Percentiles rank a stretch among this genome's conserved stretches.
phyloP scores from a whole-genome alignment of 176 grass and related monocot species.

The Musa schizocarpa region DNA sequence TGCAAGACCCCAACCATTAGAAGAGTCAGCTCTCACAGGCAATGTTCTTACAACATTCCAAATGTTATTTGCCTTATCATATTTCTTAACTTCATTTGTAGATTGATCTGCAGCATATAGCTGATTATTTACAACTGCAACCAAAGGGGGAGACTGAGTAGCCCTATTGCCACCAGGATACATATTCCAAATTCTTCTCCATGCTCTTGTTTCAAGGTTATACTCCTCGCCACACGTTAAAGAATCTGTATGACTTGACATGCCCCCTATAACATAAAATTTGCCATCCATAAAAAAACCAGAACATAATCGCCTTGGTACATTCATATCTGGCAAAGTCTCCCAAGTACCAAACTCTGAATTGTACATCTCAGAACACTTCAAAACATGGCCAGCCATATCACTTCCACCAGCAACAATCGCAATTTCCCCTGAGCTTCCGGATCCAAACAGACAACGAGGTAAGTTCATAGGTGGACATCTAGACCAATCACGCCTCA shows the following conservation, averaged over 20 bases:
- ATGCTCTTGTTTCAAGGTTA: conserved; percentile 54
- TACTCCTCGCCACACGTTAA: conserved; percentile 82
- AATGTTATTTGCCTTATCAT: conserved; percentile 65
- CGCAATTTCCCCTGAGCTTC: conserved; percentile 57
- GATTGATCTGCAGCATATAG: conserved; percentile 65
- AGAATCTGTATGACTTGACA: conserved; percentile 42
- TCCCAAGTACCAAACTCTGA: conserved; percentile 56
- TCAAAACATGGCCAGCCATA: conserved; percentile 45
- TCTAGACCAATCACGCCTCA: conserved; percentile 43
- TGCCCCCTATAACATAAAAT: conserved; percentile 76
- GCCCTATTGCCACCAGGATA: conserved; percentile 55
- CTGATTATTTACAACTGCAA: conserved; percentile 84
- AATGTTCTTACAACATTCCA: conserved; percentile 69
- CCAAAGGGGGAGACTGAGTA: conserved; percentile 63
- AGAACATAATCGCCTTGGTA: conserved; percentile 49
- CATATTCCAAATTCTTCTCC: conserved; percentile 68
- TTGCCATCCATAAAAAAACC: conserved; percentile 91
- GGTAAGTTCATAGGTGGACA: conserved; percentile 64
- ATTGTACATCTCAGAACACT: conserved; percentile 70
- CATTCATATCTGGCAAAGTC: conserved; percentile 58
- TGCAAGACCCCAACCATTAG: conserved; percentile 74
- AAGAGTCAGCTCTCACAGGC: conserved; percentile 70
- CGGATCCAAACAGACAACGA: conserved; percentile 64
- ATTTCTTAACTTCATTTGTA: conserved; percentile 70
- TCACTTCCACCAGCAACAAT: conserved; percentile 79